phyloP scores from a whole-genome alignment of 345 rosid genomes.

The Eucalyptus coolabah region DNA sequence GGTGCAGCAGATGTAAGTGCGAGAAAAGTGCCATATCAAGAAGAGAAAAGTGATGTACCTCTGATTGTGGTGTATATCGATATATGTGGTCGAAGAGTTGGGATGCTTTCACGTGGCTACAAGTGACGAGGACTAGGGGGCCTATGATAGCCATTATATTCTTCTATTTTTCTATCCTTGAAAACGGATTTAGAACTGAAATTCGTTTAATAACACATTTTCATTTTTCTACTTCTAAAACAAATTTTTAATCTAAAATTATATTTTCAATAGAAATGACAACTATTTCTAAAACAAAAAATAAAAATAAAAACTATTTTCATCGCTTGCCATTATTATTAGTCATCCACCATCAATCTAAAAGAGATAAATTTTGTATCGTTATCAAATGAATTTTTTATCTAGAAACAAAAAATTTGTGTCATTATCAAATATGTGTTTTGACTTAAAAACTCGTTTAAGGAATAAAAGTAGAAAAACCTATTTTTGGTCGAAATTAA shows the following conservation, averaged over 20 bases:
- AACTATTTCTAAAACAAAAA: no score
- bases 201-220: no score
- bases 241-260: no score
- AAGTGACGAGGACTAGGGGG: background rate
- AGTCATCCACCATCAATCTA: fast-evolving
- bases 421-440: fast-evolving
- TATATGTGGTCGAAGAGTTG: background rate
- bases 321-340: fast-evolving
- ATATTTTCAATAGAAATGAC: no score
- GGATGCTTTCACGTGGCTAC: background rate
- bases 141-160: no score
- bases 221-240: no score
- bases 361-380: fast-evolving
- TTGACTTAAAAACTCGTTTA: no score
- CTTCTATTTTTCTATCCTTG: no score
- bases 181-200: fast-evolving
- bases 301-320: fast-evolving
- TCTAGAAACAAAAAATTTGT: fast-evolving
- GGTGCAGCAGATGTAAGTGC: background rate
- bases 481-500: no score
- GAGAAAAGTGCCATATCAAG: background rate
- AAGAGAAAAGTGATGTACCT: background rate
- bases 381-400: fast-evolving
- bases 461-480: no score
- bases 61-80: background rate